Conservation (phyloP, 75 land plant genomes). For the Cunninghamia lanceolata region DNA sequence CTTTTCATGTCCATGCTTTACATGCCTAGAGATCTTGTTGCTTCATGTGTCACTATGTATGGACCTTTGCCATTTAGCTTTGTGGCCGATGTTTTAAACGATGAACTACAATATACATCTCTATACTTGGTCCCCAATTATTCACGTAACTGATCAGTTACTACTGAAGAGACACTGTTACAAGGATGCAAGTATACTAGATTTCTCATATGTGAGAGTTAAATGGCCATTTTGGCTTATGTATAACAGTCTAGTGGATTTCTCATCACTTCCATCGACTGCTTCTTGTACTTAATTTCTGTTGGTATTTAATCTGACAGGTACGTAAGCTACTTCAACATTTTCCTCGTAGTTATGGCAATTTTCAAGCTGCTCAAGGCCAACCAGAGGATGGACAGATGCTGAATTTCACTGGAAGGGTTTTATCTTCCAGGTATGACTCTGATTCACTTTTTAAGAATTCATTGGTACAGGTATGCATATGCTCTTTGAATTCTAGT, state of each 20-base stretch:
- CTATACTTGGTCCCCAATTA: neutral
- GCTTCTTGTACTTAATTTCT: slow-evolving; percentile 1
- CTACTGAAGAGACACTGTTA: neutral
- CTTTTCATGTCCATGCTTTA: neutral
- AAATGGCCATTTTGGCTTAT: neutral
- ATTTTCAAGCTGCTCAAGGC: slow-evolving; percentile 57
- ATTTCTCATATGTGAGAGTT: neutral
- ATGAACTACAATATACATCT: neutral
- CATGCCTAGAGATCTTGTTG: neutral
- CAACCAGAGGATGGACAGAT: slow-evolving; percentile 69
- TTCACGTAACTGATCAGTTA: neutral
- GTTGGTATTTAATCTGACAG: slow-evolving; percentile 26
- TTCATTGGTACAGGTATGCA: neutral
- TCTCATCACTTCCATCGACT: neutral
- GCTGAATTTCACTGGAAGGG: slow-evolving; percentile 60
- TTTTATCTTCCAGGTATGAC: slow-evolving; percentile 72
- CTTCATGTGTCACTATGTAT: neutral
- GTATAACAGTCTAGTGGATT: neutral
- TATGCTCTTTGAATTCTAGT: slow-evolving; percentile 3
- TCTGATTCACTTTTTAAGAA: neutral
- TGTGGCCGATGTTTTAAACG: neutral
- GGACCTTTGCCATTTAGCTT: neutral
- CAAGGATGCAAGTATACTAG: neutral
- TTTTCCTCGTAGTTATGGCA: slow-evolving; percentile 86
- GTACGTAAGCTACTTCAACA: slow-evolving; percentile 73